phyloP scores from a whole-genome alignment of 169 alveolate genomes.

The Plasmodium inui region DNA sequence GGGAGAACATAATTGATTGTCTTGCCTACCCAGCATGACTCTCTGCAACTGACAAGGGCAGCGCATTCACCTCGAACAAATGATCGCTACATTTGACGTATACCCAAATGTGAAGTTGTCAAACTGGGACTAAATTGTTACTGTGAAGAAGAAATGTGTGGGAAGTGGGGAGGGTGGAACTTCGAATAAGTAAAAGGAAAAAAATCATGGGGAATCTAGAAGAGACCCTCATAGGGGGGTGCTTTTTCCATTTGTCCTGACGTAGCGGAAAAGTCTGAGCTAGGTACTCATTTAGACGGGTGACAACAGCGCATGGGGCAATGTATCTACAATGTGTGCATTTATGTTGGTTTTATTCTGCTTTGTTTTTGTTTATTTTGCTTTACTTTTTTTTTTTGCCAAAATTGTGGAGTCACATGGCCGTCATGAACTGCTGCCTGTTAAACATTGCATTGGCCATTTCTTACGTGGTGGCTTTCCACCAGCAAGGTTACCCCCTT shows the following conservation, averaged over 20 bases:
- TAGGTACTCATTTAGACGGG: neutral
- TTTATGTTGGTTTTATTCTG: neutral
- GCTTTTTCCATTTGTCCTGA: neutral
- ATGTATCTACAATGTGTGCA: neutral
- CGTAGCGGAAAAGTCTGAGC: neutral
- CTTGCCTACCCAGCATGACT: neutral
- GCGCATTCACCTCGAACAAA: neutral
- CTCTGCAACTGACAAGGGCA: neutral
- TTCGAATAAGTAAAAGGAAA: neutral
- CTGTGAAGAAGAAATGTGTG: neutral
- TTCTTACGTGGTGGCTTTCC: neutral
- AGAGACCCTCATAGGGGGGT: neutral
- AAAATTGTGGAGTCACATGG: neutral
- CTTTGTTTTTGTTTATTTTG: neutral
- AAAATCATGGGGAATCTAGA: neutral
- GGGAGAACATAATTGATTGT: neutral
- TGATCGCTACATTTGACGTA: neutral
- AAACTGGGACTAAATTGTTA: neutral
- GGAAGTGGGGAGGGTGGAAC: neutral
- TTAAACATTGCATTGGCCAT: neutral
- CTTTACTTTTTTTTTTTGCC: neutral
- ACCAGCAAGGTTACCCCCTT: neutral
- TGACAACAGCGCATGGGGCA: neutral
- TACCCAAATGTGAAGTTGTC: neutral
- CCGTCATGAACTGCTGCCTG: neutral